These are phyloP conservation scores for Fraxinus sp. DNA, from an alignment of 305 asterid genomes.

Conservation along the genomic window DNA sequence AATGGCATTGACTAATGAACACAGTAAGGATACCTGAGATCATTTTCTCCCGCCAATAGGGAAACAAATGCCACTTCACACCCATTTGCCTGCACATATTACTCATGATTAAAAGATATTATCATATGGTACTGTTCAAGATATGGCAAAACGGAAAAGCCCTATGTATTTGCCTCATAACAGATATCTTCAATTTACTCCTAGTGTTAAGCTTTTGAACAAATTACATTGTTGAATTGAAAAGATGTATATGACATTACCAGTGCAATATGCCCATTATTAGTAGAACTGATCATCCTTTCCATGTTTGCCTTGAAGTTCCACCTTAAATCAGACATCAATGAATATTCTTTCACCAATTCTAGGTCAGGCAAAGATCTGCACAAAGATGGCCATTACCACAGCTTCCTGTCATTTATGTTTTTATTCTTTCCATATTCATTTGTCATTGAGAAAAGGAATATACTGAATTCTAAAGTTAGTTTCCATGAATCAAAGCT, in stretches of 20 bases:
- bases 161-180: background rate
- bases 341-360: constrained; percentile 64
- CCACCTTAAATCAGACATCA: constrained; percentile 73
- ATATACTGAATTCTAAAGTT: background rate
- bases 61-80: constrained; percentile 76
- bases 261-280: constrained; percentile 64
- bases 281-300: constrained; percentile 57
- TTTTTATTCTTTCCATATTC: constrained; percentile 9
- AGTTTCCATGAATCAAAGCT: background rate
- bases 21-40: constrained; percentile 62
- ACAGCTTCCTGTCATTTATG: constrained; percentile 18
- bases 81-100: constrained; percentile 58
- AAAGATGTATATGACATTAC: constrained; percentile 40
- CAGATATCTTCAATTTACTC: background rate
- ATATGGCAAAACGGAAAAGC: background rate
- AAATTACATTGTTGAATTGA: constrained; percentile 11
- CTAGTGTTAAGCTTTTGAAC: background rate
- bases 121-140: background rate
- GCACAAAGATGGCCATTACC: constrained; percentile 33
- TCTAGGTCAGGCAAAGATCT: constrained; percentile 87
- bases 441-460: constrained; percentile 13
- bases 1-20: constrained; percentile 21
- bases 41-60: constrained; percentile 59
- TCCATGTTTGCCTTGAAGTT: constrained; percentile 75
- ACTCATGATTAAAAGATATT: constrained; percentile 25